Evolutionary conservation across 768 basidiomycete species (phyloP).

Genomic region (Russula emetica): DNA sequence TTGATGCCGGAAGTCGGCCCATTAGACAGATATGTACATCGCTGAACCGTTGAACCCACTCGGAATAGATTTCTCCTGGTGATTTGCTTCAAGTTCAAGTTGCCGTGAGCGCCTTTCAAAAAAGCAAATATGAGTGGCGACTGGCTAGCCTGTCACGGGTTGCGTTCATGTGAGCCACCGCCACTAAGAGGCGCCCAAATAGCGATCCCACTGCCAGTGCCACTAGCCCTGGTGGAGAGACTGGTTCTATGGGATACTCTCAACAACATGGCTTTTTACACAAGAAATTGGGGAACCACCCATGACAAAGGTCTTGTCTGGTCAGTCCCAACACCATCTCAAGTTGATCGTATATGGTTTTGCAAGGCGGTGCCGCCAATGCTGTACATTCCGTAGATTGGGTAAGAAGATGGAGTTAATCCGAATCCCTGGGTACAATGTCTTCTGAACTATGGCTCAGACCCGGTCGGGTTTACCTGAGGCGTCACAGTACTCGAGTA

Average conservation of each 20-base stretch:
- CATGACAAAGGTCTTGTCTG: background rate
- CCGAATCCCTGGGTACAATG: conserved; percentile 2
- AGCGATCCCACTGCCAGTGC: background rate
- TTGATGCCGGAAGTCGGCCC: background rate
- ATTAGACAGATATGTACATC: background rate
- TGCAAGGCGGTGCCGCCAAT: background rate
- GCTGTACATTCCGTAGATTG: background rate
- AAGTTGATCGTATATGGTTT: background rate
- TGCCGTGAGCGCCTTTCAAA: too few species aligned
- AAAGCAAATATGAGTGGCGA: too few species aligned
- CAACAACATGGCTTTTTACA: background rate
- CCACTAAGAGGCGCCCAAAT: background rate
- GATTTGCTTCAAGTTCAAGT: background rate
- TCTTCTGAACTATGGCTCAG: background rate
- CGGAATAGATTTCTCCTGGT: background rate
- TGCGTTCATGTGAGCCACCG: too few species aligned
- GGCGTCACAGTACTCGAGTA: background rate
- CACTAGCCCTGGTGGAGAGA: background rate
- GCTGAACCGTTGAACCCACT: background rate
- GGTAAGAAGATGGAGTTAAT: background rate
- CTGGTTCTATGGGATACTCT: background rate
- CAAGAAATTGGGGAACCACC: background rate
- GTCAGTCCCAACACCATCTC: background rate
- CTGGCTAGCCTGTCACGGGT: too few species aligned
- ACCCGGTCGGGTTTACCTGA: background rate